Conservation (phyloP, 805 yeast species). For the Saturnispora ahearnii region DNA sequence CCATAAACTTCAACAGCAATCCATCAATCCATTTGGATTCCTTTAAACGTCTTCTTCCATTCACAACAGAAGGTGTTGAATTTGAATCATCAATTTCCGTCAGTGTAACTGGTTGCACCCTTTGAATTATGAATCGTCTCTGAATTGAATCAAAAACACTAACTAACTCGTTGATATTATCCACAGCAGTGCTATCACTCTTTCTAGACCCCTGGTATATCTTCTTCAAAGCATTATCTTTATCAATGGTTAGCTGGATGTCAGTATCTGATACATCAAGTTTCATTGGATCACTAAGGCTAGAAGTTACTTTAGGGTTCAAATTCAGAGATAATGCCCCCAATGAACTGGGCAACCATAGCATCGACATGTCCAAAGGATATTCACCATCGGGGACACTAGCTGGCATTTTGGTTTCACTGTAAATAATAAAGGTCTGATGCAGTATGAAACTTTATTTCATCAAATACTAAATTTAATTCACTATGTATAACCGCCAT, state of each 20-base stretch:
- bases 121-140: neutral
- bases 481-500: neutral
- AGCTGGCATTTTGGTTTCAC: neutral
- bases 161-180: neutral
- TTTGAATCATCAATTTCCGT: neutral
- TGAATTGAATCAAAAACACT: constrained; percentile 2
- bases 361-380: constrained; percentile 21
- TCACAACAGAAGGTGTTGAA: neutral
- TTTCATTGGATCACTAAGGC: neutral
- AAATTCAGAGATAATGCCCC: neutral
- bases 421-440: neutral
- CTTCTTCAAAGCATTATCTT: neutral
- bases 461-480: neutral
- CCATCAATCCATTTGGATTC: neutral
- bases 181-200: neutral
- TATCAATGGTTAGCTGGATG: neutral
- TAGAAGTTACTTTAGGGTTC: too few relatives aligned
- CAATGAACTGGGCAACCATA: neutral
- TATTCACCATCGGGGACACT: constrained; percentile 31
- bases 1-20: neutral
- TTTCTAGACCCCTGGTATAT: neutral
- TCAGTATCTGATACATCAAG: neutral
- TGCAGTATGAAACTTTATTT: neutral
- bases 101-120: neutral
- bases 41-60: neutral